Evolutionary conservation across 2,329 filamentous ascomycete genomes (phyloP).

Genomic region (Aspergillus melleus): DNA sequence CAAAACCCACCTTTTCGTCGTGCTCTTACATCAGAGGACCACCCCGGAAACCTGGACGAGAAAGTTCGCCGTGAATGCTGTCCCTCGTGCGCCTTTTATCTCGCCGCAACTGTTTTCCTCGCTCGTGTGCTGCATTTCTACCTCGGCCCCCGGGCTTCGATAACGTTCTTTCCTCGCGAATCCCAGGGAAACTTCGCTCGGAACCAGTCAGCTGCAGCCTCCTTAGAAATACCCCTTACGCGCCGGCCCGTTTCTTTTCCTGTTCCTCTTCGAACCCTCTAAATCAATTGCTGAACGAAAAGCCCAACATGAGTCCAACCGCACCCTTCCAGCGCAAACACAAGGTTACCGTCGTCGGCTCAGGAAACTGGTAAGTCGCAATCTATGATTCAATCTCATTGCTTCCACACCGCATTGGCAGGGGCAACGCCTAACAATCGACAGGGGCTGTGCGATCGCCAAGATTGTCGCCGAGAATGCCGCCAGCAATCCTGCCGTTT

Average conservation of each 20-base stretch:
- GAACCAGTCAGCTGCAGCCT: constrained; percentile 16
- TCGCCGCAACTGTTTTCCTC: constrained; percentile 27
- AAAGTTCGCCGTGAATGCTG: constrained; percentile 17
- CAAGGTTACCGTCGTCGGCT: constrained; percentile 75
- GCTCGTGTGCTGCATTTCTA: constrained; percentile 19
- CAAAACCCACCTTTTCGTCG: constrained; percentile 17
- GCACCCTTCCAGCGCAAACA: constrained; percentile 36
- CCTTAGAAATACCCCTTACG: constrained; percentile 19
- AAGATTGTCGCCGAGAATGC: constrained; percentile 97
- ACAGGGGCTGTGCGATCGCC: constrained; percentile 91
- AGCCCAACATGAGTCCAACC: constrained; percentile 34
- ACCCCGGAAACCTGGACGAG: not conserved
- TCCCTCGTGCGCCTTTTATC: constrained; percentile 18
- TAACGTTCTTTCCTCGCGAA: constrained; percentile 21
- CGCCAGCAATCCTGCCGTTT: constrained; percentile 71
- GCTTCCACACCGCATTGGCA: constrained; percentile 68
- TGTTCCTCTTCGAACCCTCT: constrained; percentile 16
- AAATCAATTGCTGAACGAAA: not conserved
- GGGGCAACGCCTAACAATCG: constrained; percentile 61
- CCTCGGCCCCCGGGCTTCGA: constrained; percentile 31
- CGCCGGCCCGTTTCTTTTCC: constrained; percentile 10
- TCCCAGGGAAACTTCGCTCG: constrained; percentile 8
- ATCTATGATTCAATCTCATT: constrained; percentile 22
- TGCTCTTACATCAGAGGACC: constrained; percentile 19
- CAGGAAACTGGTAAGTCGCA: constrained; percentile 79